Conservation (phyloP, 2,329 filamentous ascomycete genomes). For the Fusarium sp. region DNA sequence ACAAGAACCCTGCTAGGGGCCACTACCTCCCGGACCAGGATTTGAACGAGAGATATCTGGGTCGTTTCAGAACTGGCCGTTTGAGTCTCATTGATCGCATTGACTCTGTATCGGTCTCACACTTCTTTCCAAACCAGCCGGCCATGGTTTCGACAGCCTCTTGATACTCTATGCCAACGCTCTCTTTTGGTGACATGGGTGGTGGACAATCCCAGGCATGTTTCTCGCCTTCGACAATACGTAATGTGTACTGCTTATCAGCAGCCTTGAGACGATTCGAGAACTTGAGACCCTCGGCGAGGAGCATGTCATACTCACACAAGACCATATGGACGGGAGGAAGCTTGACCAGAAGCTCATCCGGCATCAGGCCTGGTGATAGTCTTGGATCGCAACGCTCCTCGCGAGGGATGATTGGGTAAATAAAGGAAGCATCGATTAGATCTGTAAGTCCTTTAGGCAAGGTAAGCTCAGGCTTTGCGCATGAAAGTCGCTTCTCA, state of each 20-base stretch:
- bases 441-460: slow-evolving; percentile 68
- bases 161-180: slow-evolving; percentile 59
- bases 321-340: slow-evolving; percentile 67
- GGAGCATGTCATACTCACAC: slow-evolving; percentile 75
- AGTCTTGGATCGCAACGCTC: slow-evolving; percentile 65
- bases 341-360: slow-evolving; percentile 63
- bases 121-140: slow-evolving; percentile 54
- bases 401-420: slow-evolving; percentile 59
- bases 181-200: slow-evolving; percentile 57
- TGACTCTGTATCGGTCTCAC: slow-evolving; percentile 52
- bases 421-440: slow-evolving; percentile 72
- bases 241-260: slow-evolving; percentile 51
- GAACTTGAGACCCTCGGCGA: slow-evolving; percentile 70
- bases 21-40: slow-evolving; percentile 48
- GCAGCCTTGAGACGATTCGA: slow-evolving; percentile 62
- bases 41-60: slow-evolving; percentile 47
- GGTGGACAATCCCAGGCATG: slow-evolving; percentile 63
- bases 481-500: slow-evolving; percentile 65
- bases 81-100: slow-evolving; percentile 50
- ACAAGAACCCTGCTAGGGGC: slow-evolving; percentile 7
- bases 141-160: slow-evolving; percentile 55
- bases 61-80: slow-evolving; percentile 47
- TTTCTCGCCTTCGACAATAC: slow-evolving; percentile 58
- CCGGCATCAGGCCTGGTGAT: slow-evolving; percentile 67
- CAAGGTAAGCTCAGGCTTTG: slow-evolving; percentile 67